Percentiles rank a stretch among this genome's conserved stretches.
These are phyloP conservation scores for Psidium guajava DNA, from an alignment of 345 rosid species.

Conservation along the genomic window DNA sequence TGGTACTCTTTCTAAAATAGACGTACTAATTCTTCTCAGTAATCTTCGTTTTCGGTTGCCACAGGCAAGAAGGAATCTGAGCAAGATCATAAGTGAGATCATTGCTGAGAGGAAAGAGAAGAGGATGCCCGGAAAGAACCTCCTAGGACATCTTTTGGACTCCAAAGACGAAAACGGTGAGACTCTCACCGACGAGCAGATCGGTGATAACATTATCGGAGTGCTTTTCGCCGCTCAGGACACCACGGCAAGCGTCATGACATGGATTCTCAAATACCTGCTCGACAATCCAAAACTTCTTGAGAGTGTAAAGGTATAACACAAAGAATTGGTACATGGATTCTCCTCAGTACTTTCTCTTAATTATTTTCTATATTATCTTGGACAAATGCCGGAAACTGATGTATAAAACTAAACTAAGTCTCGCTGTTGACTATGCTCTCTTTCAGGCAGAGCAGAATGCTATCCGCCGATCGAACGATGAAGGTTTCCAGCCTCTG, in stretches of 20 bases:
- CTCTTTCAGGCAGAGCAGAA: slow-evolving; percentile 42
- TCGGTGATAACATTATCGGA: slow-evolving; percentile 62
- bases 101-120: slow-evolving; percentile 45
- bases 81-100: slow-evolving; percentile 33
- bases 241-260: slow-evolving; percentile 65
- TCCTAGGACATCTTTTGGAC: slow-evolving; percentile 36
- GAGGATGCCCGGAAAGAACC: slow-evolving; percentile 23
- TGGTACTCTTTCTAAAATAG: not conserved
- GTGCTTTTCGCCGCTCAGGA: slow-evolving; percentile 69
- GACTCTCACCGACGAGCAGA: slow-evolving; percentile 27
- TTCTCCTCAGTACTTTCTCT: not conserved
- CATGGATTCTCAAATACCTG: slow-evolving; percentile 76
- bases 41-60: not conserved
- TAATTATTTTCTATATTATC: not conserved
- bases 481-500: slow-evolving; percentile 15
- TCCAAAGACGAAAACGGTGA: slow-evolving; percentile 33
- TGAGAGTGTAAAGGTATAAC: slow-evolving; percentile 55
- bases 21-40: not conserved
- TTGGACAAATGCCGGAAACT: not conserved
- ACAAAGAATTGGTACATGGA: not conserved
- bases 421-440: not conserved
- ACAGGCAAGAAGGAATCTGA: slow-evolving; percentile 54
- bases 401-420: not conserved
- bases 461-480: slow-evolving; percentile 19
- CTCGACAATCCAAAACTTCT: slow-evolving; percentile 61